phyloP scores from a whole-genome alignment of 208 protist genomes.

The Naegleria fowleri region DNA sequence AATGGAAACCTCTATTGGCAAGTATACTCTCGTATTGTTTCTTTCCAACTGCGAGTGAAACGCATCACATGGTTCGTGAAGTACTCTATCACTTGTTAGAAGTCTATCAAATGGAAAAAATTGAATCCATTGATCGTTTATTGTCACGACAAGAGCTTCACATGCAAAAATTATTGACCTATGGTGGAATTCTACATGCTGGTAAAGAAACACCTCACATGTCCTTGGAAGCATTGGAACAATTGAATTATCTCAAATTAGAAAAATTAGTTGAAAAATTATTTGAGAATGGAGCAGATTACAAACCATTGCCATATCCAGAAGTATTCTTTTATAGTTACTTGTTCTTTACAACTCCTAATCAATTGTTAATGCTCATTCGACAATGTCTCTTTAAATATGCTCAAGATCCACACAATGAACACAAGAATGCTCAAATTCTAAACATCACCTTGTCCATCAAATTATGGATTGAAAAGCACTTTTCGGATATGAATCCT shows the following conservation, averaged over 20 bases:
- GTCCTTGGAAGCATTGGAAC: not conserved
- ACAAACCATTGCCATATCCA: not conserved
- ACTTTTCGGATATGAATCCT: constrained; percentile 19
- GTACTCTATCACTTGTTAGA: not conserved
- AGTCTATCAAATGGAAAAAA: not conserved
- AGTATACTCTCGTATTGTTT: not conserved
- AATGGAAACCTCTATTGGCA: not conserved
- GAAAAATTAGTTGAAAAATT: not conserved
- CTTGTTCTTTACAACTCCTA: not conserved
- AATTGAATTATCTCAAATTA: not conserved
- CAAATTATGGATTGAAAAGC: constrained; percentile 24
- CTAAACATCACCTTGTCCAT: not conserved
- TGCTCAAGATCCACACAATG: not conserved
- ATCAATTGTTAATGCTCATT: not conserved
- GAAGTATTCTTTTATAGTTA: constrained; percentile 7
- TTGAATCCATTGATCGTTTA: not conserved
- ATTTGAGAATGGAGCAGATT: not conserved
- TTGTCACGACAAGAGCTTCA: not conserved
- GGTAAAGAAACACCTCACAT: not conserved
- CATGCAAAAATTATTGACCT: not conserved
- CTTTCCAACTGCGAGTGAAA: not conserved
- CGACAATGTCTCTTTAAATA: not conserved
- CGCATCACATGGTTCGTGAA: not conserved
- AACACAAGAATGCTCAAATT: not conserved
- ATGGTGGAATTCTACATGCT: not conserved